Percentiles rank a stretch among this genome's conserved stretches.
Evolutionary conservation across 2,329 filamentous ascomycete genomes (phyloP).

Genomic region (Penicillium freii): DNA sequence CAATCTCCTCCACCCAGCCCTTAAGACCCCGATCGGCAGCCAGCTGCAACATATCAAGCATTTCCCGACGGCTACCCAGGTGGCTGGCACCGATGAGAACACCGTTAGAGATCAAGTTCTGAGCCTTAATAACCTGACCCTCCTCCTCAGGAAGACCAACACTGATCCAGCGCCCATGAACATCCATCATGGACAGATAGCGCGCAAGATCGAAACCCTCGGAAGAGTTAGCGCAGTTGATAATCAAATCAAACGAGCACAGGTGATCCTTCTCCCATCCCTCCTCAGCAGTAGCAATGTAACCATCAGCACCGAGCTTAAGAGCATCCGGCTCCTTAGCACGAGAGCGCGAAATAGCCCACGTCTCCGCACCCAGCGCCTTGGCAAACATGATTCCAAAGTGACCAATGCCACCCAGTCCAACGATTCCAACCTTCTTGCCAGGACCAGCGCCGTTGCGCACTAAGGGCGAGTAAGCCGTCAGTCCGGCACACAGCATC

Average conservation of each 20-base stretch:
- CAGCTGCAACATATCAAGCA: slow-evolving; percentile 68
- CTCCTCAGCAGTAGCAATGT: slow-evolving; percentile 58
- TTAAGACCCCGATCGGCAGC: slow-evolving; percentile 67
- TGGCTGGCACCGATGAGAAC: slow-evolving; percentile 68
- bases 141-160: slow-evolving; percentile 77
- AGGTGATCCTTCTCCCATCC: slow-evolving; percentile 57
- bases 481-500: slow-evolving; percentile 83
- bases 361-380: slow-evolving; percentile 63
- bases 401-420: slow-evolving; percentile 66
- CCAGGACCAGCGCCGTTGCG: slow-evolving; percentile 73
- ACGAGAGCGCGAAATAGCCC: slow-evolving; percentile 60
- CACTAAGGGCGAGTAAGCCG: slow-evolving; percentile 73
- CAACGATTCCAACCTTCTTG: slow-evolving; percentile 43
- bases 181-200: slow-evolving; percentile 77
- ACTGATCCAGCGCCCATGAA: slow-evolving; percentile 76
- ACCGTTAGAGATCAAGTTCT: slow-evolving; percentile 73
- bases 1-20: slow-evolving; percentile 68
- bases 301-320: slow-evolving; percentile 60
- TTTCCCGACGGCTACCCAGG: slow-evolving; percentile 68
- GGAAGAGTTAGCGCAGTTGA: slow-evolving; percentile 76
- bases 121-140: slow-evolving; percentile 67
- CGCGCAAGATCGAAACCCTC: slow-evolving; percentile 59
- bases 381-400: slow-evolving; percentile 69
- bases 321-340: slow-evolving; percentile 60
- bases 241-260: slow-evolving; percentile 62